Conservation (phyloP, 192 early-diverging fungal species). For the Paraglomus occultum region DNA sequence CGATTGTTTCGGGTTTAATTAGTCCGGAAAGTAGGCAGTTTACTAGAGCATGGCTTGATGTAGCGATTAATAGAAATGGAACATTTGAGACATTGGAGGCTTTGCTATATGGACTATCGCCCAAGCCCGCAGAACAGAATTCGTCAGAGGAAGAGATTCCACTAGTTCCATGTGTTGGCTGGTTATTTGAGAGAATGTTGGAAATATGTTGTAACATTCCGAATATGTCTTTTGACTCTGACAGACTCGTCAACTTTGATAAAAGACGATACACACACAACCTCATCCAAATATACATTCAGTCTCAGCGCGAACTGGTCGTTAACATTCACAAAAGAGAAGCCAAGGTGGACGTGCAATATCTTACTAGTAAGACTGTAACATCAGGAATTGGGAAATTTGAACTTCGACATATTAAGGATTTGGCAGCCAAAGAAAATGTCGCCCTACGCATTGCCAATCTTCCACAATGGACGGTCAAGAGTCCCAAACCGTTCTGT, state of each 20-base stretch:
- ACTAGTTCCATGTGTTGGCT: conserved; percentile 67
- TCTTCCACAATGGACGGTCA: conserved; percentile 1
- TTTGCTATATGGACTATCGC: conserved; percentile 27
- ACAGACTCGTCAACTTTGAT: conserved; percentile 63
- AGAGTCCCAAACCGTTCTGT: conserved; percentile 29
- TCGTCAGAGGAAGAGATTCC: background rate
- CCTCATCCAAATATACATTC: conserved; percentile 42
- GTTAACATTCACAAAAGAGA: conserved; percentile 7
- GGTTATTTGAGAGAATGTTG: conserved; percentile 71
- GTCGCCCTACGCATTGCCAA: background rate
- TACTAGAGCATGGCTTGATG: conserved; percentile 62
- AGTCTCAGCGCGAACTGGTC: conserved; percentile 31
- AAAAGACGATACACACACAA: conserved; percentile 67
- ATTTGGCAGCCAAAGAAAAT: conserved; percentile 40
- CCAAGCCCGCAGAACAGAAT: background rate
- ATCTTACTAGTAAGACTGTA: background rate
- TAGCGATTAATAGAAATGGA: conserved; percentile 48
- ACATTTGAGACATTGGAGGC: conserved; percentile 57
- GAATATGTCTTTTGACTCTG: conserved; percentile 52
- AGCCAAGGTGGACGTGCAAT: background rate
- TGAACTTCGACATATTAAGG: conserved; percentile 30
- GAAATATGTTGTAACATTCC: conserved; percentile 67
- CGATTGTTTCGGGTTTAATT: conserved; percentile 64
- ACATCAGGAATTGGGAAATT: background rate
- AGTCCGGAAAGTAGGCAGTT: conserved; percentile 69